Percentiles rank a stretch among this genome's conserved stretches.
These are phyloP conservation scores for Zymoseptoria passerinii DNA, from an alignment of 2,329 filamentous ascomycete genomes.

Conservation along the genomic window DNA sequence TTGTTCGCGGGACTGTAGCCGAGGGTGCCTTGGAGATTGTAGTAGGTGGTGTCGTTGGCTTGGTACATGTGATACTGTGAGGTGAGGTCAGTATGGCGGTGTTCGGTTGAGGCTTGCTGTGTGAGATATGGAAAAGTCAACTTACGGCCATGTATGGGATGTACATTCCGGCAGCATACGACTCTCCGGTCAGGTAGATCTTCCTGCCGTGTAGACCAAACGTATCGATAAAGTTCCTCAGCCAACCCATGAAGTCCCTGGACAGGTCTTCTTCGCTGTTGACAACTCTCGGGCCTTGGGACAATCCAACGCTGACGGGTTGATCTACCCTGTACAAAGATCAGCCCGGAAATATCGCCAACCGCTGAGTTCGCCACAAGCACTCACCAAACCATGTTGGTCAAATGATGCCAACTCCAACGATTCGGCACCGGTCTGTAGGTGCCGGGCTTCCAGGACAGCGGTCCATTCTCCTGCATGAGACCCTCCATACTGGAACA, in stretches of 20 bases:
- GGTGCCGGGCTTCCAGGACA: constrained; percentile 37
- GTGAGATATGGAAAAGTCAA: not conserved
- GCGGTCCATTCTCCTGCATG: constrained; percentile 17
- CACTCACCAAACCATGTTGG: constrained; percentile 66
- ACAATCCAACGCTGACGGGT: constrained; percentile 41
- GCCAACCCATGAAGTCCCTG: constrained; percentile 36
- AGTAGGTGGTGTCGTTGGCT: constrained; percentile 24
- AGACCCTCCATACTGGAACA: constrained; percentile 13
- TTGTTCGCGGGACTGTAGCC: constrained; percentile 37
- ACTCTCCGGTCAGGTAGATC: constrained; percentile 31
- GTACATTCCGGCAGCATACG: constrained; percentile 14
- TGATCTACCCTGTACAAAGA: constrained; percentile 34
- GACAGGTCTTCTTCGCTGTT: constrained; percentile 35
- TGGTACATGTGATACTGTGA: constrained; percentile 17
- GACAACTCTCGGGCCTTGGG: constrained; percentile 26
- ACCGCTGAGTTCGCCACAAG: no score
- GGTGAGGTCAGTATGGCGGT: not conserved
- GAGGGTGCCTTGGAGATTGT: constrained; percentile 25
- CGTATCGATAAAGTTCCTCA: constrained; percentile 43
- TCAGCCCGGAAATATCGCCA: no score
- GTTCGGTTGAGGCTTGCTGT: no score
- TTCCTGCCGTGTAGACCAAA: constrained; percentile 44
- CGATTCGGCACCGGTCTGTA: constrained; percentile 35
- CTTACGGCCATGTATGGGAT: constrained; percentile 25
- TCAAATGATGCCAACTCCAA: constrained; percentile 50